Percentiles rank a stretch among this genome's conserved stretches.
Evolutionary conservation across 805 yeast genomes (phyloP).

Genomic region (Yamadazyma phyllophila): DNA sequence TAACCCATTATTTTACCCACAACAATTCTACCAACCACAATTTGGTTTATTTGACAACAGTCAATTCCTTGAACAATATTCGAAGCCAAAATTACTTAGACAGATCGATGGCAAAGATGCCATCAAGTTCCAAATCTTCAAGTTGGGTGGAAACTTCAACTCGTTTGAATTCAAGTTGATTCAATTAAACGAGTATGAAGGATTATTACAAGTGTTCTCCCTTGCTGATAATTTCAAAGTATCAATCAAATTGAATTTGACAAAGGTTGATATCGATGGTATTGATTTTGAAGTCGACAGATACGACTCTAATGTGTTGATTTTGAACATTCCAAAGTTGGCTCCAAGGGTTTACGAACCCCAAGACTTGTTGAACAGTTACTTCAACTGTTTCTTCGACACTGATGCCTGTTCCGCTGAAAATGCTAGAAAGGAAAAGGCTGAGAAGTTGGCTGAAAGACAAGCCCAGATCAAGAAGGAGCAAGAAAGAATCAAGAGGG

Average conservation of each 20-base stretch:
- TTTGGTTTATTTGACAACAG: constrained; percentile 5
- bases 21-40: constrained; percentile 9
- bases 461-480: not conserved
- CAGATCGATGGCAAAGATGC: constrained; percentile 33
- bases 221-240: constrained; percentile 29
- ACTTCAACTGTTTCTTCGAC: constrained; percentile 5
- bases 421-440: not conserved
- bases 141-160: constrained; percentile 31
- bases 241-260: constrained; percentile 28
- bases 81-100: constrained; percentile 31
- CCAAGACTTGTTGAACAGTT: constrained; percentile 12
- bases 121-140: constrained; percentile 37
- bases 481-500: constrained; percentile 3
- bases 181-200: constrained; percentile 30
- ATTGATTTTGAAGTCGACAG: constrained; percentile 35
- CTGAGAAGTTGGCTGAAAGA: not conserved
- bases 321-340: constrained; percentile 35
- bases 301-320: constrained; percentile 28
- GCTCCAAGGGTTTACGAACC: not conserved
- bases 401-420: not conserved
- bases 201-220: constrained; percentile 31
- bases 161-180: constrained; percentile 29
- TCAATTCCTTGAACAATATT: constrained; percentile 8
- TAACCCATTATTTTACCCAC: constrained; percentile 16
- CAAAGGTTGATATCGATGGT: constrained; percentile 27